phyloP scores from a whole-genome alignment of 1,284 basidiomycete genomes.

The Irpex lacteus region DNA sequence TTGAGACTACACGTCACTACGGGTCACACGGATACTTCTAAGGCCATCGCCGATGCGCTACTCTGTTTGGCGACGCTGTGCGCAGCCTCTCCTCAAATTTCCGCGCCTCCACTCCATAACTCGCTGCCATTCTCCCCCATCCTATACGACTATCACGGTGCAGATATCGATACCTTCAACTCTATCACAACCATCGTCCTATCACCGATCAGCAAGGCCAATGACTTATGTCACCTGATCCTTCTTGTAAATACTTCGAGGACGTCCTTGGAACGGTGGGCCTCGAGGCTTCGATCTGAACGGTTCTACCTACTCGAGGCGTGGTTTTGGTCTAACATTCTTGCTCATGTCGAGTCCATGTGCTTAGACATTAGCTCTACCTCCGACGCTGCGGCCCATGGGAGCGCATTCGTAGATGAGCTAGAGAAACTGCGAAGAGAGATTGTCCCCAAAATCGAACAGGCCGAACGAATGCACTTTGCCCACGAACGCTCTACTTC shows the following conservation, averaged over 20 bases:
- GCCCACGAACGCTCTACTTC: conserved; percentile 7
- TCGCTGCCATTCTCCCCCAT: conserved; percentile 19
- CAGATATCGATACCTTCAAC: conserved; percentile 30
- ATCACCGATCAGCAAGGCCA: not conserved
- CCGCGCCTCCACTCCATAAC: conserved; percentile 2
- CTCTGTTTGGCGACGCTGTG: conserved; percentile 28
- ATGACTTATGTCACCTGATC: not conserved
- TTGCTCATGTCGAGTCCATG: conserved; percentile 43
- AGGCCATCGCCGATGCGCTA: conserved; percentile 26
- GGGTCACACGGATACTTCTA: conserved; percentile 9
- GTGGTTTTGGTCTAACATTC: conserved; percentile 50
- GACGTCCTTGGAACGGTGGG: conserved; percentile 28
- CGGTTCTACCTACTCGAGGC: conserved; percentile 42
- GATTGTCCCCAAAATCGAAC: conserved; percentile 46
- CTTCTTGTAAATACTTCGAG: not conserved
- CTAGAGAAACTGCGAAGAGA: conserved; percentile 34
- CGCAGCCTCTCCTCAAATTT: conserved; percentile 16
- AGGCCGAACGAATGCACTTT: conserved; percentile 47
- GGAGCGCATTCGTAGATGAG: conserved; percentile 18
- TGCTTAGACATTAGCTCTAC: conserved; percentile 16
- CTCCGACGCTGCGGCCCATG: conserved; percentile 10
- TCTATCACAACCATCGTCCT: conserved; percentile 20
- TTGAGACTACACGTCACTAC: conserved; percentile 14
- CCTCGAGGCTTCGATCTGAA: conserved; percentile 32
- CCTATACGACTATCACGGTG: conserved; percentile 26